These are phyloP conservation scores for Dalechampia spathulata DNA, from an alignment of 441 rosid genomes.

Conservation along the genomic window DNA sequence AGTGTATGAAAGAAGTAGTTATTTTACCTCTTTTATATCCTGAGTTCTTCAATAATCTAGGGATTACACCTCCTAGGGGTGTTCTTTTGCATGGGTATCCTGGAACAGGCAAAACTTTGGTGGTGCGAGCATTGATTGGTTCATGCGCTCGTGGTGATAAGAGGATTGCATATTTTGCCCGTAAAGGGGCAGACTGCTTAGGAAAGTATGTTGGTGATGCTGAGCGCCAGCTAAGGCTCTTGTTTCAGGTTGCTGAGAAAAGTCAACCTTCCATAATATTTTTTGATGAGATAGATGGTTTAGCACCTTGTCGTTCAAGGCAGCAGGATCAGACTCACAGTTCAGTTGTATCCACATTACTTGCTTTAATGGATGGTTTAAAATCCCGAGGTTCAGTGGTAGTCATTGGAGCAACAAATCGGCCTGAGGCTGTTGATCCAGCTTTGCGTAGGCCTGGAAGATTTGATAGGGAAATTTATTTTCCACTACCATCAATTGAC, in stretches of 20 bases:
- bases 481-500: slow-evolving; percentile 83
- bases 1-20: slow-evolving; percentile 96
- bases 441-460: slow-evolving; percentile 99
- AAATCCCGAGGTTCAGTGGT: slow-evolving; percentile 99
- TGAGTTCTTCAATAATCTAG: slow-evolving; percentile 82
- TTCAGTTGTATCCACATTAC: slow-evolving; percentile 99
- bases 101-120: slow-evolving; percentile 98
- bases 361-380: slow-evolving; percentile 89
- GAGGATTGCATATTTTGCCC: slow-evolving; percentile 95
- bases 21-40: slow-evolving; percentile 91
- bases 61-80: slow-evolving; percentile 96
- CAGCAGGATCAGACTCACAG: slow-evolving; percentile 99
- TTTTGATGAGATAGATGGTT: slow-evolving; percentile 98
- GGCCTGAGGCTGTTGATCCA: slow-evolving; percentile 98
- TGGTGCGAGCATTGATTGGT: slow-evolving; percentile 93
- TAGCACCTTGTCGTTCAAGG: slow-evolving; percentile 87
- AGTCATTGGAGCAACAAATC: slow-evolving; percentile 98
- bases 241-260: slow-evolving; percentile 98
- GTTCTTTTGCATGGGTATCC: slow-evolving; percentile 98
- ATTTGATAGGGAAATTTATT: slow-evolving; percentile 92
- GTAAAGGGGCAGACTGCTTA: slow-evolving; percentile 98
- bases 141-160: slow-evolving; percentile 89
- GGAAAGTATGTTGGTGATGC: slow-evolving; percentile 99
- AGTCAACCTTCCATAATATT: slow-evolving; percentile 97
- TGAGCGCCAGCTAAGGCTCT: slow-evolving; percentile 94